Conservation (phyloP, 1,284 basidiomycete genomes). For the Neonothopanus nambi region DNA sequence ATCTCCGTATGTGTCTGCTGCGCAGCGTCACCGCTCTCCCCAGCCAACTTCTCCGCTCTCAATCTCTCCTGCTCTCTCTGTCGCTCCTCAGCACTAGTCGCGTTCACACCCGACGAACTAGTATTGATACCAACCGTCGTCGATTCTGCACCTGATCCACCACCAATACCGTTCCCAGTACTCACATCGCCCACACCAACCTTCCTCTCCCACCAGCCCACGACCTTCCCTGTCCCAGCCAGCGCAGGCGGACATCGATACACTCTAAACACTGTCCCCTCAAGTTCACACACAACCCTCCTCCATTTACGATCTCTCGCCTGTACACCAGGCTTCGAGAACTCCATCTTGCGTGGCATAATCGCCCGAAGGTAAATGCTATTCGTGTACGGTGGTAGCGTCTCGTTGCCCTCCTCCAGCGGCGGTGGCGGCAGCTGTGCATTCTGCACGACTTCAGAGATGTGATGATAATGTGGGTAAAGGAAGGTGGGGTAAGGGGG, state of each 20-base stretch:
- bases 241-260: slow-evolving; percentile 67
- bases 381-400: slow-evolving; percentile 84
- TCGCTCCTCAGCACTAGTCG: not conserved
- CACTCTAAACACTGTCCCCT: slow-evolving; percentile 87
- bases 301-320: slow-evolving; percentile 92
- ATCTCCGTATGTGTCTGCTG: slow-evolving; percentile 6
- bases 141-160: slow-evolving; percentile 24
- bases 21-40: not conserved
- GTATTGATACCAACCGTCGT: slow-evolving; percentile 9
- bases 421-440: slow-evolving; percentile 24
- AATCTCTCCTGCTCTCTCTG: slow-evolving; percentile 10
- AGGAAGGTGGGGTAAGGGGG: slow-evolving; percentile 54
- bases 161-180: slow-evolving; percentile 22
- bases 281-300: slow-evolving; percentile 85
- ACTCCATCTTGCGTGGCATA: slow-evolving; percentile 95
- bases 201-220: slow-evolving; percentile 75
- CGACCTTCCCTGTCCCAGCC: slow-evolving; percentile 51
- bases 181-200: slow-evolving; percentile 67
- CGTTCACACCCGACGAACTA: not conserved
- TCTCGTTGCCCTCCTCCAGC: slow-evolving; percentile 79
- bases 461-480: not conserved
- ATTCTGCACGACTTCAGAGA: slow-evolving; percentile 7
- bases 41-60: slow-evolving; percentile 13
- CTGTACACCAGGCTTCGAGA: slow-evolving; percentile 81
- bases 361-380: slow-evolving; percentile 81